Evolutionary conservation across 2,329 filamentous ascomycete species (phyloP).

Genomic region (Chalara sp.): DNA sequence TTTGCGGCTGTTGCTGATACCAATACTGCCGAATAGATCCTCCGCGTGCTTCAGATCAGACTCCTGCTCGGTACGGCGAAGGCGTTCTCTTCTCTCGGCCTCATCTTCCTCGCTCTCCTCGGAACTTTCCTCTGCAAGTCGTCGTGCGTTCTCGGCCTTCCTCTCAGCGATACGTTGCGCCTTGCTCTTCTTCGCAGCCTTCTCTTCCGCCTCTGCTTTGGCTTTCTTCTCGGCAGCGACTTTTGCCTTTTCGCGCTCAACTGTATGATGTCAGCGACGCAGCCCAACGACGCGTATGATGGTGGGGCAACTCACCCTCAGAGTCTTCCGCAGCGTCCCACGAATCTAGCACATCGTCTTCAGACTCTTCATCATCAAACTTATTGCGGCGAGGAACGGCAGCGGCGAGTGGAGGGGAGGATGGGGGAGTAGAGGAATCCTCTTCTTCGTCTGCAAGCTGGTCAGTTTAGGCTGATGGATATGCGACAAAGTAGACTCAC

Average conservation of each 20-base stretch:
- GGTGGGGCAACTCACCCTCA: conserved; percentile 37
- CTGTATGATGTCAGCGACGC: conserved; percentile 28
- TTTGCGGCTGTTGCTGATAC: conserved; percentile 60
- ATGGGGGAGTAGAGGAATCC: conserved; percentile 45
- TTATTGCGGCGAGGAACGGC: conserved; percentile 40
- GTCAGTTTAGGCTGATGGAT: conserved; percentile 3
- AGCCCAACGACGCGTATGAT: neutral
- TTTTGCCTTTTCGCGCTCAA: conserved; percentile 88
- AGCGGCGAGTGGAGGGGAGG: conserved; percentile 21
- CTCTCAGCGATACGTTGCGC: conserved; percentile 78
- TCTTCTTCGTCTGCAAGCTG: conserved; percentile 30
- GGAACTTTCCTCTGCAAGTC: conserved; percentile 47
- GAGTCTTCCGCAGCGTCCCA: conserved; percentile 98
- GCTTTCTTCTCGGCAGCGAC: conserved; percentile 81
- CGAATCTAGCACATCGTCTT: conserved; percentile 85
- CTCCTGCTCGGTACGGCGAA: conserved; percentile 77
- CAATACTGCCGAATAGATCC: conserved; percentile 77
- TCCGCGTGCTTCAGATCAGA: conserved; percentile 83
- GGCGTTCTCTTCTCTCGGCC: conserved; percentile 63
- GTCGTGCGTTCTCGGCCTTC: conserved; percentile 50
- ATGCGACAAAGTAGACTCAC: conserved; percentile 20
- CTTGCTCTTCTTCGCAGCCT: conserved; percentile 88
- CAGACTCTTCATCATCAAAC: conserved; percentile 88
- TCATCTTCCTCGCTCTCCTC: conserved; percentile 62
- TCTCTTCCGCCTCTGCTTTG: conserved; percentile 82